Evolutionary conservation across 2,329 filamentous ascomycete genomes (phyloP).

Genomic region (Pseudopyricularia javanii): DNA sequence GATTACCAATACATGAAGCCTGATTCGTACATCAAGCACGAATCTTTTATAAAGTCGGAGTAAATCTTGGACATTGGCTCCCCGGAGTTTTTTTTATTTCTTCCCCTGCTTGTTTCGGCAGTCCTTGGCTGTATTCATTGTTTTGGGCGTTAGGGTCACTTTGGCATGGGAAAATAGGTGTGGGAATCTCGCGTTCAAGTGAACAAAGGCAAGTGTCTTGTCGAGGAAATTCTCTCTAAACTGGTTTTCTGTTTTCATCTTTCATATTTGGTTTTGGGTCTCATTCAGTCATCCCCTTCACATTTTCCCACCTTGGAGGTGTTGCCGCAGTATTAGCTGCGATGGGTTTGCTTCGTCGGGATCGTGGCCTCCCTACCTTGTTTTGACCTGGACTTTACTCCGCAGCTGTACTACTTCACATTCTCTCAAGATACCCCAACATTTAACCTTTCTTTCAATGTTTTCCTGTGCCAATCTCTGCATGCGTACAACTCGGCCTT

Average conservation of each 20-base stretch:
- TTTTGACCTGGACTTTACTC: not conserved
- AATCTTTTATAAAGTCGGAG: not conserved
- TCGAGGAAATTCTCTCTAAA: not conserved
- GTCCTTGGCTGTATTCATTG: not conserved
- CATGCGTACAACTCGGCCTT: no score
- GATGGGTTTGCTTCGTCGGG: not conserved
- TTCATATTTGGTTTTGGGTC: not conserved
- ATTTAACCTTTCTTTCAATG: not conserved
- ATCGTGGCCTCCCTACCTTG: not conserved
- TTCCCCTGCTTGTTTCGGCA: not conserved
- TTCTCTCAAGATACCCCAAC: not conserved
- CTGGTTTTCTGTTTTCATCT: not conserved
- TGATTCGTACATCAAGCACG: not conserved
- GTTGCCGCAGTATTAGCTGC: not conserved
- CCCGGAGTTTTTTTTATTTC: not conserved
- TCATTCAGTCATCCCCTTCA: not conserved
- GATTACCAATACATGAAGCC: not conserved
- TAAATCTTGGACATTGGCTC: not conserved
- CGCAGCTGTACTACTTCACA: not conserved
- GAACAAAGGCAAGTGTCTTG: not conserved
- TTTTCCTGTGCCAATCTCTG: not conserved
- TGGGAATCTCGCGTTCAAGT: not conserved
- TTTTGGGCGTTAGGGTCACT: not conserved
- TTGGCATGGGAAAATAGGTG: not conserved
- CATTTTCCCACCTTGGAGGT: not conserved